Evolutionary conservation across 257 asterid species (phyloP).

Genomic region (Capsicum baccatum): DNA sequence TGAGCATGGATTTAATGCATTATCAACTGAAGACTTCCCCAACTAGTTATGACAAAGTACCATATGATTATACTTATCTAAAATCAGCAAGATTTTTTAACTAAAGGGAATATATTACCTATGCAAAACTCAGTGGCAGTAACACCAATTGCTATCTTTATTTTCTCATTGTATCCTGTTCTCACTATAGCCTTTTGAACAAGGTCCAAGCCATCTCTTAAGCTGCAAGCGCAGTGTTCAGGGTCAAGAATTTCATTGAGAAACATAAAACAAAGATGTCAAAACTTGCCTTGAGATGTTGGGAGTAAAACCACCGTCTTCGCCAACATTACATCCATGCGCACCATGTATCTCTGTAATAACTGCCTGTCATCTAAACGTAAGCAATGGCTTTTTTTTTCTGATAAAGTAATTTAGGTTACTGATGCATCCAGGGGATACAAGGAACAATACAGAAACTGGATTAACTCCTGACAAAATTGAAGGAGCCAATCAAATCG

Average conservation of each 20-base stretch:
- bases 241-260: slow-evolving; percentile 32
- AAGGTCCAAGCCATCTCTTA: slow-evolving; percentile 92
- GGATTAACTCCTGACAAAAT: slow-evolving; percentile 8
- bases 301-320: slow-evolving; percentile 98
- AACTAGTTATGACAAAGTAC: not conserved
- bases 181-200: slow-evolving; percentile 92
- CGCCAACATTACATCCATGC: slow-evolving; percentile 93
- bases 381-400: not conserved
- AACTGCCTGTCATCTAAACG: slow-evolving; percentile 66
- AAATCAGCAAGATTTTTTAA: slow-evolving; percentile 4
- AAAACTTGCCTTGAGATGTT: slow-evolving; percentile 83
- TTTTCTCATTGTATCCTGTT: slow-evolving; percentile 81
- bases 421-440: not conserved
- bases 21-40: not conserved
- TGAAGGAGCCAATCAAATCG: not conserved
- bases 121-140: slow-evolving; percentile 96
- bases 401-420: not conserved
- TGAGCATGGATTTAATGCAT: slow-evolving; percentile 12
- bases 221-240: slow-evolving; percentile 57
- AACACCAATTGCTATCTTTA: slow-evolving; percentile 88
- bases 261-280: slow-evolving; percentile 33
- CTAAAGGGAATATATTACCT: slow-evolving; percentile 55
- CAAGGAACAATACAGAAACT: not conserved
- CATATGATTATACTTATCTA: slow-evolving; percentile 20
- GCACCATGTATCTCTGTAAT: slow-evolving; percentile 74